These are phyloP conservation scores for Camelina hispida DNA, from an alignment of 345 rosid genomes.

Conservation along the genomic window DNA sequence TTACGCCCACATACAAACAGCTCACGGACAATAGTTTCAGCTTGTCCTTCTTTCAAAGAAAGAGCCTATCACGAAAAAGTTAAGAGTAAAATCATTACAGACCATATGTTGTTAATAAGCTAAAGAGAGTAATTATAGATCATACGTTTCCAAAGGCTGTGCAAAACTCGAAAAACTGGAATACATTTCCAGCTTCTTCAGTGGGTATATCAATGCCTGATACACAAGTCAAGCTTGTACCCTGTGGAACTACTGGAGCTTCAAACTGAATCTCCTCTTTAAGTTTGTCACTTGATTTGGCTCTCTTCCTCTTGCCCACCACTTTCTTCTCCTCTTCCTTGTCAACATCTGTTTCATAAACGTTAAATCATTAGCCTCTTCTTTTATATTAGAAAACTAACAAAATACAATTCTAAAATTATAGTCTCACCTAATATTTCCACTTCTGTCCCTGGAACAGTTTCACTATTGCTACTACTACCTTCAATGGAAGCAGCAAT, in stretches of 20 bases:
- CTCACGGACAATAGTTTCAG: slow-evolving; percentile 65
- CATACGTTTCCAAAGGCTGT: slow-evolving; percentile 70
- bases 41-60: slow-evolving; percentile 69
- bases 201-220: slow-evolving; percentile 62
- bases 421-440: background rate
- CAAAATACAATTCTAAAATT: background rate
- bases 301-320: background rate
- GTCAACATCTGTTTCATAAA: background rate
- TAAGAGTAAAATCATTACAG: background rate
- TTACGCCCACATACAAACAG: slow-evolving; percentile 49
- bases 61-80: slow-evolving; percentile 57
- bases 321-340: background rate
- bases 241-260: slow-evolving; percentile 55
- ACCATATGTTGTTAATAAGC: background rate
- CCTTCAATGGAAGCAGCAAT: slow-evolving; percentile 41
- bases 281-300: background rate
- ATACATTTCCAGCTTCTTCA: slow-evolving; percentile 64
- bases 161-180: slow-evolving; percentile 83
- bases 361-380: background rate
- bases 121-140: background rate
- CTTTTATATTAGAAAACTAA: background rate
- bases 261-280: slow-evolving; percentile 42
- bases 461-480: background rate
- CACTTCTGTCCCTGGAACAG: background rate
- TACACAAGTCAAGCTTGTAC: slow-evolving; percentile 53